phyloP scores from a whole-genome alignment of 148 eudicot genomes.

The Polygonum maritimum region DNA sequence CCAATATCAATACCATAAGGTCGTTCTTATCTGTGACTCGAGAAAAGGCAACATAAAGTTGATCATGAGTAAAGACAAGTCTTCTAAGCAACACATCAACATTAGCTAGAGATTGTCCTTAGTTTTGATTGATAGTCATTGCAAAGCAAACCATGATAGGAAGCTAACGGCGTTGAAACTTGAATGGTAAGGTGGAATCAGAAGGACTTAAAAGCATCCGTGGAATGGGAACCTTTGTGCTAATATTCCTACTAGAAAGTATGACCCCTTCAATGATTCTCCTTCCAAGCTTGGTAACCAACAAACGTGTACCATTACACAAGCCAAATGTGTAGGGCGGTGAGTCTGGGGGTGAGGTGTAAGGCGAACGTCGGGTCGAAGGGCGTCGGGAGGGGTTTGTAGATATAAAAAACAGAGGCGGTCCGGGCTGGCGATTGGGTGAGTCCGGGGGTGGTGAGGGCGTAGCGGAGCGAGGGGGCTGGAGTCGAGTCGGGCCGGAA shows the following conservation, averaged over 20 bases:
- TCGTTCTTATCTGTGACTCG: too few species aligned
- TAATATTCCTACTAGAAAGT: neutral
- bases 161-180: neutral
- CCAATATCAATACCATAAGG: too few species aligned
- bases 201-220: neutral
- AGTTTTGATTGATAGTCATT: neutral
- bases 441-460: too few species aligned
- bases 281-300: neutral
- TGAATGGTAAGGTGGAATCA: neutral
- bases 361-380: too few species aligned
- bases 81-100: neutral
- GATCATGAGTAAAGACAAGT: neutral
- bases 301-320: neutral
- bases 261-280: neutral
- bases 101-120: neutral
- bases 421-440: too few species aligned
- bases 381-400: too few species aligned
- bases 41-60: neutral
- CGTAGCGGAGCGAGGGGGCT: too few species aligned
- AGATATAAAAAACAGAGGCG: too few species aligned
- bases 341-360: too few species aligned
- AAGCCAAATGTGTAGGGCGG: too few species aligned
- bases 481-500: too few species aligned
- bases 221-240: neutral
- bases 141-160: neutral